Evolutionary conservation across 1,284 basidiomycete genomes (phyloP).

Genomic region (Microbotryomycetes sp.): DNA sequence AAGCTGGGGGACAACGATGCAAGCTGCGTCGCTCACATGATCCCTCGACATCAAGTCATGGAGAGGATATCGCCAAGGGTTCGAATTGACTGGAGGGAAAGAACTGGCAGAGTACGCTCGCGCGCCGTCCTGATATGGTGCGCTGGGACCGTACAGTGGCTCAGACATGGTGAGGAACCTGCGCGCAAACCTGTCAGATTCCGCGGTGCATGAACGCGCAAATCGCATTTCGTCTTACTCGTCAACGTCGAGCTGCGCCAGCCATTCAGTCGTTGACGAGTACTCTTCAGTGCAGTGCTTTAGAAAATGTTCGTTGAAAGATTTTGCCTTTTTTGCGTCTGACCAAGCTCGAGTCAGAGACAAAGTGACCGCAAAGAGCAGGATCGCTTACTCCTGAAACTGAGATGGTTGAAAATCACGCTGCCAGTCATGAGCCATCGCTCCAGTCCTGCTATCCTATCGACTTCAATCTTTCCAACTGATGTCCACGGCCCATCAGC

Average conservation of each 20-base stretch:
- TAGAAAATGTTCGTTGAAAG: conserved; percentile 18
- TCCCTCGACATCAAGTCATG: conserved; percentile 15
- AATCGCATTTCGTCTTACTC: too few species aligned
- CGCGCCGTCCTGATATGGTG: background rate
- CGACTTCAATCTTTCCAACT: conserved; percentile 5
- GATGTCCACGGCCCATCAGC: too few species aligned
- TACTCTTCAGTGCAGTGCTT: conserved; percentile 11
- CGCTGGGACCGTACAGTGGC: conserved; percentile 6
- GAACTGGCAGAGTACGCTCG: background rate
- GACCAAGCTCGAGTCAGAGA: too few species aligned
- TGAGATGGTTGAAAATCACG: conserved; percentile 18
- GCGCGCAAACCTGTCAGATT: background rate
- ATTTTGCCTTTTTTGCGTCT: conserved; percentile 2
- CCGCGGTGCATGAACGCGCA: too few species aligned
- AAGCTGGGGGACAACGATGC: conserved; percentile 20
- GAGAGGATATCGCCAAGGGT: conserved; percentile 14
- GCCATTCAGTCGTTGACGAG: conserved; percentile 14
- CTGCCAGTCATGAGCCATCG: conserved; percentile 19
- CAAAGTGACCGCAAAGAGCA: background rate
- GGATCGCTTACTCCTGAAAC: conserved; percentile 14
- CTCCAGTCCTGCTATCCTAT: conserved; percentile 21
- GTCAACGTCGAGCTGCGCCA: conserved; percentile 22
- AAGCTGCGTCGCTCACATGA: conserved; percentile 6
- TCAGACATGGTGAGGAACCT: conserved; percentile 10
- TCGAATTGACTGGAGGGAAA: background rate